These are phyloP conservation scores for Lentithecium fluviatile DNA, from an alignment of 495 filamentous ascomycete genomes.

Conservation along the genomic window DNA sequence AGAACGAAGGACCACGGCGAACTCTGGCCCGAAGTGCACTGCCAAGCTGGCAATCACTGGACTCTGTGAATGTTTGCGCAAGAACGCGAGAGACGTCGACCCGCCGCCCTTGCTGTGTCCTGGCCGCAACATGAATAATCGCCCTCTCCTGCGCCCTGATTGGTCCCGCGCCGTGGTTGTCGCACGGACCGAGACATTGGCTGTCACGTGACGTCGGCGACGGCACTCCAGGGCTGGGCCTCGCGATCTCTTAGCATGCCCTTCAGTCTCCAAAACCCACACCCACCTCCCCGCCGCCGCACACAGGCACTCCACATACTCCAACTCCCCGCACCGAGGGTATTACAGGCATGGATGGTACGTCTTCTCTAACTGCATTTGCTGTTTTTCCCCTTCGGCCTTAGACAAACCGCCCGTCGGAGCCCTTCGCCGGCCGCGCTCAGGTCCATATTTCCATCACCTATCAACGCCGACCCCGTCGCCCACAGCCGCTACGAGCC, in stretches of 20 bases:
- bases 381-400: conserved; percentile 6
- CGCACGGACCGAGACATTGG: too few species aligned
- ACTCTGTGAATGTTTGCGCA: too few species aligned
- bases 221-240: too few species aligned
- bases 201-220: too few species aligned
- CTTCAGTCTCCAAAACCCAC: conserved; percentile 11
- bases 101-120: too few species aligned
- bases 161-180: too few species aligned
- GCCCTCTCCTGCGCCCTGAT: too few species aligned
- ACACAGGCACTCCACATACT: conserved; percentile 11
- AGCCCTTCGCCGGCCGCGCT: conserved; percentile 4
- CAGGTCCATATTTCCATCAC: conserved; percentile 36
- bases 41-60: too few species aligned
- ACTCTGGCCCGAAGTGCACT: too few species aligned
- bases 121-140: too few species aligned
- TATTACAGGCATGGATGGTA: conserved; percentile 42
- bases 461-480: conserved; percentile 21
- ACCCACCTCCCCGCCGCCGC: conserved; percentile 13
- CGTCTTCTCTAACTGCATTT: conserved; percentile 22
- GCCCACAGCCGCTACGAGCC: conserved; percentile 1
- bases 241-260: not conserved
- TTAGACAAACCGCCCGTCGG: conserved; percentile 6
- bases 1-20: too few species aligned
- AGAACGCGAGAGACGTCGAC: too few species aligned
- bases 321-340: conserved; percentile 28